Evolutionary conservation across 1,284 basidiomycete genomes (phyloP).

Genomic region (Pseudozyma thailandica): DNA sequence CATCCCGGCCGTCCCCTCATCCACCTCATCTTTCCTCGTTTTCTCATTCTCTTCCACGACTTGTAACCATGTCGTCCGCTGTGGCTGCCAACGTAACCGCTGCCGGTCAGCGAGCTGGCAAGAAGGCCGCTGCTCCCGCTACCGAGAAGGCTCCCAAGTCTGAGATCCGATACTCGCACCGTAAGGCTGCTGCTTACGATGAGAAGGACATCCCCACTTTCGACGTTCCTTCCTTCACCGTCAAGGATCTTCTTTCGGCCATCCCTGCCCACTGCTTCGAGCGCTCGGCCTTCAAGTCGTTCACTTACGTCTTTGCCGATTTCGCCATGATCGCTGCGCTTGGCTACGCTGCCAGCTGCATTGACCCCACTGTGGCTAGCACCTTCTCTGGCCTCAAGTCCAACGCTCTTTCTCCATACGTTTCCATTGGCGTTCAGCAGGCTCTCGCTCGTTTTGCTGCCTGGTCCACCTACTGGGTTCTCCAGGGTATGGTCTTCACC

Average conservation of each 20-base stretch:
- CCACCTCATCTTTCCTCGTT: neutral
- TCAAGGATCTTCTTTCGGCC: constrained; percentile 85
- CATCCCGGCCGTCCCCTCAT: constrained; percentile 1
- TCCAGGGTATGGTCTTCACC: constrained; percentile 86
- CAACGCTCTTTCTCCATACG: constrained; percentile 56
- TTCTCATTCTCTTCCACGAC: constrained; percentile 3
- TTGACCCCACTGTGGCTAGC: constrained; percentile 71
- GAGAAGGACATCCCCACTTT: constrained; percentile 69
- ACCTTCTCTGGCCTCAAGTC: constrained; percentile 47
- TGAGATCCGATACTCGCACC: constrained; percentile 58
- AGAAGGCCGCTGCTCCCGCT: constrained; percentile 31
- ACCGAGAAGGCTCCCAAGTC: constrained; percentile 37
- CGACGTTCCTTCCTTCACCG: constrained; percentile 80
- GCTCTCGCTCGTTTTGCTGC: constrained; percentile 76
- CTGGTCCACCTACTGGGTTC: constrained; percentile 85
- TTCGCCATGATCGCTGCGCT: constrained; percentile 76
- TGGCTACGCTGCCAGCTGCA: constrained; percentile 78
- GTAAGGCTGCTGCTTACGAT: constrained; percentile 58
- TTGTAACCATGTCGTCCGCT: constrained; percentile 45
- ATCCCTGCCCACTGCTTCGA: constrained; percentile 94
- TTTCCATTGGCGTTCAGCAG: constrained; percentile 77
- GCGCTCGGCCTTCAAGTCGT: constrained; percentile 86
- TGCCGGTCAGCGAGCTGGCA: constrained; percentile 54
- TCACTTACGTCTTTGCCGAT: constrained; percentile 85
- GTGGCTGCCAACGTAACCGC: constrained; percentile 50